Conservation (phyloP, 75 land plant genomes). For the Chamaecyparis obtusa region DNA sequence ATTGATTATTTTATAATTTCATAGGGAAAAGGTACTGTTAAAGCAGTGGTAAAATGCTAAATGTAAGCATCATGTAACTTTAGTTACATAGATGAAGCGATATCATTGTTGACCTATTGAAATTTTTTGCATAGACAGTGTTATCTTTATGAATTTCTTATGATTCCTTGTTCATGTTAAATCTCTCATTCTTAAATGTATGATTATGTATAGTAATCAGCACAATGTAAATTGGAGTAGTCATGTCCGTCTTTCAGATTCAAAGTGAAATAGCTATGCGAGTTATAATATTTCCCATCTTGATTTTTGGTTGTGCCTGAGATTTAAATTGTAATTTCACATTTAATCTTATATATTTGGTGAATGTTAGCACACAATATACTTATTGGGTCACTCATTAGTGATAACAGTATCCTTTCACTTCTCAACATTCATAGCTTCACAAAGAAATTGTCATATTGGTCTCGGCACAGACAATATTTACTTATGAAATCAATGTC, state of each 20-base stretch:
- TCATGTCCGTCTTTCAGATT: neutral
- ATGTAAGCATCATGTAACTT: neutral
- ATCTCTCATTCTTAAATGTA: neutral
- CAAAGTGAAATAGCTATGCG: neutral
- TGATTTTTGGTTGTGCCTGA: neutral
- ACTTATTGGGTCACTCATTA: neutral
- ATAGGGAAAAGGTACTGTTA: neutral
- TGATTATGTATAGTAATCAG: neutral
- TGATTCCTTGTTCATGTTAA: neutral
- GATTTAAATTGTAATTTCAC: neutral
- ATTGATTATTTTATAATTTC: neutral
- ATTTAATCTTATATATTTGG: neutral
- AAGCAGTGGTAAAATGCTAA: neutral
- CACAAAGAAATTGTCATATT: neutral
- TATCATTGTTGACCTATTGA: neutral
- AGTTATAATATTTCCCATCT: neutral
- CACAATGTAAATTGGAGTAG: neutral
- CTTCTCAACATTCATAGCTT: neutral
- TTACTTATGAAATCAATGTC: conserved; percentile 3
- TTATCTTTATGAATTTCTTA: neutral
- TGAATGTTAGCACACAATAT: neutral
- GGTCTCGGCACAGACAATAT: neutral
- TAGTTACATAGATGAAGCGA: neutral
- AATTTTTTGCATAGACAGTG: neutral
- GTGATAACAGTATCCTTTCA: neutral